A percentile compares a stretch with the other conserved stretches of the same genome.
These are phyloP conservation scores for Catharanthus roseus DNA, from an alignment of 257 asterid genomes.

Conservation along the genomic window DNA sequence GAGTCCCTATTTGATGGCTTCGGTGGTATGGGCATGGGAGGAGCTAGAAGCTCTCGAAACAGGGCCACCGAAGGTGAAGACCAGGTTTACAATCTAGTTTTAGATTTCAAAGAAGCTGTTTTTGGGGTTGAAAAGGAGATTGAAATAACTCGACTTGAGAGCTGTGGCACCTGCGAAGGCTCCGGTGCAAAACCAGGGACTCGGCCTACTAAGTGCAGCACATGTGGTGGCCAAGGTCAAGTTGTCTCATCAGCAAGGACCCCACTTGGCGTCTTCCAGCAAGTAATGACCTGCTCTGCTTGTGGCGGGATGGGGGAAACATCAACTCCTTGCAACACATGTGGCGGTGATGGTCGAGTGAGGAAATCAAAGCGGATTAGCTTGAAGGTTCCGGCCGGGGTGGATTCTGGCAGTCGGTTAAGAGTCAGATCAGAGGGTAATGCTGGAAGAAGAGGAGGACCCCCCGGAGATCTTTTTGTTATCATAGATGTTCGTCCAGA, in stretches of 20 bases:
- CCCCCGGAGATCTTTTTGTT: slow-evolving; percentile 89
- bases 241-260: slow-evolving; percentile 84
- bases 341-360: slow-evolving; percentile 76
- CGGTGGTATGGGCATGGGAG: slow-evolving; percentile 91
- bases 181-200: slow-evolving; percentile 95
- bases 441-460: slow-evolving; percentile 88
- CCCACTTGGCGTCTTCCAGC: slow-evolving; percentile 96
- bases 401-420: slow-evolving; percentile 79
- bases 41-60: slow-evolving; percentile 65
- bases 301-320: slow-evolving; percentile 82
- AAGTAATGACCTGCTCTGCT: slow-evolving; percentile 82
- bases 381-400: slow-evolving; percentile 92
- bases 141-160: slow-evolving; percentile 80
- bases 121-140: slow-evolving; percentile 93
- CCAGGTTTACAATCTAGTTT: slow-evolving; percentile 64
- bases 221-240: slow-evolving; percentile 96
- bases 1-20: slow-evolving; percentile 85
- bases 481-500: slow-evolving; percentile 69
- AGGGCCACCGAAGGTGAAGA: slow-evolving; percentile 94
- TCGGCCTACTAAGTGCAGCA: slow-evolving; percentile 54
- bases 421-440: slow-evolving; percentile 92
- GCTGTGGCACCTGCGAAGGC: slow-evolving; percentile 84
- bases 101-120: slow-evolving; percentile 88
- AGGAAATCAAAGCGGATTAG: slow-evolving; percentile 87
- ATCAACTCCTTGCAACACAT: slow-evolving; percentile 79